Percentiles rank a stretch among this genome's conserved stretches.
Conservation (phyloP, 352 stramenopile genomes). For the Globisporangium middletonii region DNA sequence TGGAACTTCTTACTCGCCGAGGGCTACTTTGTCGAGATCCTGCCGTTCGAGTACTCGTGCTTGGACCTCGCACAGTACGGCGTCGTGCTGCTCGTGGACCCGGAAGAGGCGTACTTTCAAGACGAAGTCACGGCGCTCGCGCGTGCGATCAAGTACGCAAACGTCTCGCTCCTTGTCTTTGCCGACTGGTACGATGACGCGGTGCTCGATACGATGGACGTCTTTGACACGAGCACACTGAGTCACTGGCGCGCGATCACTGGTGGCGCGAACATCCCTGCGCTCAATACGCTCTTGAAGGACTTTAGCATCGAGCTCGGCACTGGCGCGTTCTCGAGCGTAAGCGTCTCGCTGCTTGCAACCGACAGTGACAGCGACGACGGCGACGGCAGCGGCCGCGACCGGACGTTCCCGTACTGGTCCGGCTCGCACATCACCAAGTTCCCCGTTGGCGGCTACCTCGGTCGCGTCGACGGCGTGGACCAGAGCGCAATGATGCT, state of each 20-base stretch:
- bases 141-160: conserved; percentile 54
- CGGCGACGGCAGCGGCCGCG: conserved; percentile 9
- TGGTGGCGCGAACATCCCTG: conserved; percentile 69
- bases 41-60: conserved; percentile 75
- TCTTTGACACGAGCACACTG: conserved; percentile 82
- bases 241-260: conserved; percentile 77
- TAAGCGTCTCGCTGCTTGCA: conserved; percentile 37
- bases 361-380: conserved; percentile 11
- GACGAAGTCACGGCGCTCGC: conserved; percentile 57
- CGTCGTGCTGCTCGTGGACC: conserved; percentile 71
- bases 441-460: conserved; percentile 58
- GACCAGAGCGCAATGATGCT: conserved; percentile 47
- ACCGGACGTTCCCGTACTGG: conserved; percentile 42
- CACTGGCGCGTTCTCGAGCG: conserved; percentile 45
- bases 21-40: conserved; percentile 77
- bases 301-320: conserved; percentile 70
- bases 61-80: conserved; percentile 66
- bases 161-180: conserved; percentile 69
- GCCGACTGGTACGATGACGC: conserved; percentile 75
- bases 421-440: conserved; percentile 60
- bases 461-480: conserved; percentile 48
- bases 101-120: conserved; percentile 73
- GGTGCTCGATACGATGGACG: conserved; percentile 48
- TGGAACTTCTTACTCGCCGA: conserved; percentile 63
- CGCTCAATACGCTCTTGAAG: conserved; percentile 54